These are phyloP conservation scores for Cephaloascus fragrans DNA, from an alignment of 805 yeast species.

Conservation along the genomic window DNA sequence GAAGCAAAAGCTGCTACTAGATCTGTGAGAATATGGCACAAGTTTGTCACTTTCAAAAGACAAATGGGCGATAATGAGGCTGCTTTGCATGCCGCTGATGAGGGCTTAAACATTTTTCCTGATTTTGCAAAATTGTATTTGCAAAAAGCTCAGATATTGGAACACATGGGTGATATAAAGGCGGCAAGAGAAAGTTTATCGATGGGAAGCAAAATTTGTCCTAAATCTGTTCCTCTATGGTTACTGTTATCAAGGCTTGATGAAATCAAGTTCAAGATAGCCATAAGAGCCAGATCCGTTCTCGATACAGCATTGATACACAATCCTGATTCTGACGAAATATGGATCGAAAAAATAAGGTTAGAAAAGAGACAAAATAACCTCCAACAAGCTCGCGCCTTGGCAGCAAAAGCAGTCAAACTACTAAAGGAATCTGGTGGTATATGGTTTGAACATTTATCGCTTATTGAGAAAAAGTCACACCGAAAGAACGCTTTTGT, in stretches of 20 bases:
- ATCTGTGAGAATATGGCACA: constrained; percentile 50
- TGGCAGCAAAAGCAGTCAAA: constrained; percentile 50
- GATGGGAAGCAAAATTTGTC: constrained; percentile 39
- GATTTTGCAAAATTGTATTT: constrained; percentile 42
- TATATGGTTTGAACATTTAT: constrained; percentile 60
- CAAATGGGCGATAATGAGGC: constrained; percentile 17
- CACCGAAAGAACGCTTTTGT: constrained; percentile 48
- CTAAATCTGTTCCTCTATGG: constrained; percentile 44
- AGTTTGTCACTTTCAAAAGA: constrained; percentile 44
- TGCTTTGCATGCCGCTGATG: constrained; percentile 31
- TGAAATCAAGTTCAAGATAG: constrained; percentile 24
- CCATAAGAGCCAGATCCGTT: constrained; percentile 58
- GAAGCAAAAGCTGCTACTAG: constrained; percentile 25
- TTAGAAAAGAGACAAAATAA: constrained; percentile 49
- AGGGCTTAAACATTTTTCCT: constrained; percentile 42
- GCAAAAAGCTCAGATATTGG: constrained; percentile 51
- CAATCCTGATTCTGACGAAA: constrained; percentile 35
- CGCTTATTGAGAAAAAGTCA: constrained; percentile 33
- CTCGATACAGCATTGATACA: constrained; percentile 56
- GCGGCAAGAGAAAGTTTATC: constrained; percentile 39
- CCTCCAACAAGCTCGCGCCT: constrained; percentile 37
- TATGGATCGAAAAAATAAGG: constrained; percentile 50
- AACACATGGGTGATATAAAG: constrained; percentile 14
- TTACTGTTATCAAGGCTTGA: constrained; percentile 37
- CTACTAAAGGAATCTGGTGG: constrained; percentile 46